A percentile compares a stretch with the other conserved stretches of the same genome.
phyloP scores from a whole-genome alignment of 805 yeast genomes.

The Metschnikowia cubensis region DNA sequence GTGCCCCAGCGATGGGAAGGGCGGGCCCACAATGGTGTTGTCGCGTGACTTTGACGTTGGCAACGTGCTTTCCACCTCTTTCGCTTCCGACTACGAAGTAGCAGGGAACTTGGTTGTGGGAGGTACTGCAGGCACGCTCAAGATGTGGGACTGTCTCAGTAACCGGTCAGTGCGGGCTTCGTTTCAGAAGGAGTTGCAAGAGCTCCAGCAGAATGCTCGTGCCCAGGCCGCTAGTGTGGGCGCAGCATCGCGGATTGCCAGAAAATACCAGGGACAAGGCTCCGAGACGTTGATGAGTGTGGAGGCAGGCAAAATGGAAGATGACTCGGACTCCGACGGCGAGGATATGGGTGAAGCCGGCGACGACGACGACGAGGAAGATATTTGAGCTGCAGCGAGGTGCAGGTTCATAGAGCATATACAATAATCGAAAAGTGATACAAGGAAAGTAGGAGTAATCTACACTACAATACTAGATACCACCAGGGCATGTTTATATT shows the following conservation, averaged over 20 bases:
- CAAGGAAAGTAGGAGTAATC: too few relatives aligned
- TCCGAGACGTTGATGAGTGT: slow-evolving; percentile 58
- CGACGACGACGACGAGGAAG: slow-evolving; percentile 5
- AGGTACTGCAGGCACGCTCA: slow-evolving; percentile 79
- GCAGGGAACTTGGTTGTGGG: slow-evolving; percentile 83
- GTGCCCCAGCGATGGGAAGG: slow-evolving; percentile 39
- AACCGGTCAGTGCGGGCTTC: slow-evolving; percentile 73
- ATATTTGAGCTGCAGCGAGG: neutral
- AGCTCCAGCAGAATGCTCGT: slow-evolving; percentile 54
- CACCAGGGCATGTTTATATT: too few relatives aligned
- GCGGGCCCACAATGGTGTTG: slow-evolving; percentile 79
- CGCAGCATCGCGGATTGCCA: slow-evolving; percentile 67
- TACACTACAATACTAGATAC: too few relatives aligned
- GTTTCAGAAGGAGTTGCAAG: slow-evolving; percentile 55
- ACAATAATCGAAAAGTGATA: too few relatives aligned
- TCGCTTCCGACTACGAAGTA: slow-evolving; percentile 84
- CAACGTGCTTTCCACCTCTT: slow-evolving; percentile 75
- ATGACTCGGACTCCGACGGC: slow-evolving; percentile 57
- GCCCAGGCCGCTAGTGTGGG: slow-evolving; percentile 53
- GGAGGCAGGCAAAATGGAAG: slow-evolving; percentile 54
- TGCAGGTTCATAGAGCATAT: neutral
- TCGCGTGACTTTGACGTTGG: slow-evolving; percentile 94
- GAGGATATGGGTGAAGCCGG: slow-evolving; percentile 29
- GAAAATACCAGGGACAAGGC: slow-evolving; percentile 55
- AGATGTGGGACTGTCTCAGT: slow-evolving; percentile 89